Conservation (phyloP, 2,329 filamentous ascomycete genomes). For the Pyricularia sp. region DNA sequence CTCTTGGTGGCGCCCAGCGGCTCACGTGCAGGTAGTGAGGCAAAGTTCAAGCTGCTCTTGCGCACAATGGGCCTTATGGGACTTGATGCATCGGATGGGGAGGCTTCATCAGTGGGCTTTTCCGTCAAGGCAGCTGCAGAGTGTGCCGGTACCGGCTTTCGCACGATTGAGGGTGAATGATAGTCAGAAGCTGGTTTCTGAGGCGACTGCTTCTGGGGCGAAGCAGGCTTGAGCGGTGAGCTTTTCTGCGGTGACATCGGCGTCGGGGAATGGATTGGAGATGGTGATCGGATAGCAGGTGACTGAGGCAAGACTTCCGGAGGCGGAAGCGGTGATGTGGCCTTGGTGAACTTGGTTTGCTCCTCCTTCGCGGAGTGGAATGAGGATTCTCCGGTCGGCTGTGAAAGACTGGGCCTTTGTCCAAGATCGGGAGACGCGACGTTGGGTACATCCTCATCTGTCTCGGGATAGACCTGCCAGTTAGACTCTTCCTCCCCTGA, state of each 20-base stretch:
- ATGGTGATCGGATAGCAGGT: constrained; percentile 10
- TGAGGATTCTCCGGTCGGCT: constrained; percentile 24
- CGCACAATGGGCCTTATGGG: constrained; percentile 69
- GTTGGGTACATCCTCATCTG: constrained; percentile 8
- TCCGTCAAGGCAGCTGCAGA: constrained; percentile 11
- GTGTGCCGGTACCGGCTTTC: constrained; percentile 8
- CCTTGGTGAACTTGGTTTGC: constrained; percentile 20
- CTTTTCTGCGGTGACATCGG: background rate
- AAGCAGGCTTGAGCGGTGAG: constrained; percentile 5
- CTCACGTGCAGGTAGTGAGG: constrained; percentile 83
- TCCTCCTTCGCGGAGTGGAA: constrained; percentile 36
- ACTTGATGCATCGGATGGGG: constrained; percentile 56
- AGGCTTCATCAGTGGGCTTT: constrained; percentile 25
- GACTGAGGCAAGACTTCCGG: constrained; percentile 7
- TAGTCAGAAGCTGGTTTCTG: constrained; percentile 10
- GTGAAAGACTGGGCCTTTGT: constrained; percentile 16
- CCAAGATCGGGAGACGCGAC: constrained; percentile 7
- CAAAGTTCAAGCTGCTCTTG: constrained; percentile 93
- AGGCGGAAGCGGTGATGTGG: constrained; percentile 2
- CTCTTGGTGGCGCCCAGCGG: constrained; percentile 79
- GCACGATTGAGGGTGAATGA: background rate
- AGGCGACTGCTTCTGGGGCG: constrained; percentile 9
- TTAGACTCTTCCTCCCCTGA: constrained; percentile 15
- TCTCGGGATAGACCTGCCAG: constrained; percentile 7
- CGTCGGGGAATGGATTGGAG: constrained; percentile 9